Base-by-base conservation (phyloP, 306 rosid genomes). In the Nissolia schottii region DNA sequence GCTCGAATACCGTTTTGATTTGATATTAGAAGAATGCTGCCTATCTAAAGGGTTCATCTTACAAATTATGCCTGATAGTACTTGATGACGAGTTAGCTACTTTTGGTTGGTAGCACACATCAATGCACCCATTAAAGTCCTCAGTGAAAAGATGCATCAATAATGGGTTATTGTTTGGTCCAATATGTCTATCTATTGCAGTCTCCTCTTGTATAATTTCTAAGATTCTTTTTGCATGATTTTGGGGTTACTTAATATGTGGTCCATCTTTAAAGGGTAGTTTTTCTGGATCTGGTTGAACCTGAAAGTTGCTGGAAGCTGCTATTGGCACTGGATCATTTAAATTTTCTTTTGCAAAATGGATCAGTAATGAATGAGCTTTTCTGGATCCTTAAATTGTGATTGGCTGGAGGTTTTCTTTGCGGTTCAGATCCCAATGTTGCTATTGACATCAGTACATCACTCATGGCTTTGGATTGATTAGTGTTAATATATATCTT, bases 111-210 rank as follows among this genome's bases (percentile, higher is more conserved):
- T 81, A 41, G 57, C 67, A 24, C 28, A 18, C 29, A 34, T 60
- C 54, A 40, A 62, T 68, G 71, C 80, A 22, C 73, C 20, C 63
- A 74, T 67, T 51, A 43, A 68, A 67, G 41, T 60, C 70, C 69
- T 22, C 13, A 16, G 8, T 60, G 29, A 24, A 18, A 66, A 57
- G 53, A 38, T 56, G 78, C 53, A 31, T 68, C 53, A 51, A 59
- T 60, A 41, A 25, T 10, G 4, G 9, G 5, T 19, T 67, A 20
- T 28, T 66, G 23, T 73, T 46, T 57, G 70, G 32, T 49, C 62
- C 22, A 48, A 48, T 46, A 20, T 50, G n/a, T 43, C 48, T 15
- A 3, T 55, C 27, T 25, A 41, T 15, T 34, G 1, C 57, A 2
- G 2, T 3, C 57, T 9, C 29, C 54, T 45, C 15, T 63, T 23